A percentile compares a stretch with the other conserved stretches of the same genome.
Conservation (phyloP, 768 basidiomycete genomes). For the Brasilioporus rufonigricans region DNA sequence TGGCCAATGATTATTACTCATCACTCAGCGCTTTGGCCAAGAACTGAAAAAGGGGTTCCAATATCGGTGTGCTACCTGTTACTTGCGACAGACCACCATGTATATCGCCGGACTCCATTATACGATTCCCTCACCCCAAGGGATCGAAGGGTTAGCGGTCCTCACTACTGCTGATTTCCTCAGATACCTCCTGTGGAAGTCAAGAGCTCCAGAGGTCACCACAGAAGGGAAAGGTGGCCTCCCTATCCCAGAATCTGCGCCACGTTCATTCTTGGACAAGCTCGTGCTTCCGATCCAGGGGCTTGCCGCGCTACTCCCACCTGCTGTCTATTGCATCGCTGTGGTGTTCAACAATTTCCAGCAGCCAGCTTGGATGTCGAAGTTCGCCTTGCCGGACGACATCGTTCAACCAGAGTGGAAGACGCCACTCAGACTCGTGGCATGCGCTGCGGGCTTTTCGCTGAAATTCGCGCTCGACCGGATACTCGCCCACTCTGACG, state of each 20-base stretch:
- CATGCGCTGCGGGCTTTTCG: constrained; percentile 26
- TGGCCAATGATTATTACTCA: constrained; percentile 14
- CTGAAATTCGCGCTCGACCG: constrained; percentile 13
- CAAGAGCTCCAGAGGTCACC: background rate
- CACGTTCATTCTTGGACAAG: constrained; percentile 22
- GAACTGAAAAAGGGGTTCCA: constrained; percentile 16
- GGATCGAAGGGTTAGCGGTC: constrained; percentile 23
- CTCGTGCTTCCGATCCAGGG: constrained; percentile 30
- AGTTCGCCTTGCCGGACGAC: constrained; percentile 25
- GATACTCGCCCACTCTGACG: constrained; percentile 21
- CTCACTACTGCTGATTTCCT: constrained; percentile 27
- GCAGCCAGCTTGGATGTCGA: constrained; percentile 37
- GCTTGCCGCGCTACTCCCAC: constrained; percentile 21
- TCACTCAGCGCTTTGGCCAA: constrained; percentile 13
- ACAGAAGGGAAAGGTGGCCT: constrained; percentile 15
- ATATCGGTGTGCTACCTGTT: background rate
- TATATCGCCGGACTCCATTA: constrained; percentile 28
- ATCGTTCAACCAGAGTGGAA: constrained; percentile 23
- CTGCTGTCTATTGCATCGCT: constrained; percentile 26
- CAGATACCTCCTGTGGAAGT: constrained; percentile 16
- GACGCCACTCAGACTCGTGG: constrained; percentile 23
- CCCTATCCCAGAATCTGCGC: constrained; percentile 13
- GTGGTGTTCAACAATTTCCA: constrained; percentile 30
- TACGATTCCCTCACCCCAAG: constrained; percentile 11
- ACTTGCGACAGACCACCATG: constrained; percentile 23